phyloP scores from a whole-genome alignment of 2,329 filamentous ascomycete species.

The Cladosporium sp. region DNA sequence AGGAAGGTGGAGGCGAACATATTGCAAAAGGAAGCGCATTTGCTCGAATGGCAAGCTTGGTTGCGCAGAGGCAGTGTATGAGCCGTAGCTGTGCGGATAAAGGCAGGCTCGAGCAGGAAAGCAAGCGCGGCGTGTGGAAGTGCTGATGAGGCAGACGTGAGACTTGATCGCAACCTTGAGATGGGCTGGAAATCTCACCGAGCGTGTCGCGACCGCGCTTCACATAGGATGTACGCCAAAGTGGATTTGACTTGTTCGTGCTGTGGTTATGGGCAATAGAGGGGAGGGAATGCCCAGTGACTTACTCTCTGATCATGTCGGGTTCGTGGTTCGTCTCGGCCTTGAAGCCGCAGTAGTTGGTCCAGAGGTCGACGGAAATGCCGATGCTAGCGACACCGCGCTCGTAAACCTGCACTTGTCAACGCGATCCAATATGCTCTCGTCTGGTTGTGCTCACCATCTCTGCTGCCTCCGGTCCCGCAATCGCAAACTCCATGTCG shows the following conservation, averaged over 20 bases:
- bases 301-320: conserved; percentile 99
- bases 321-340: conserved; percentile 95
- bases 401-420: conserved; percentile 74
- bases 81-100: not conserved
- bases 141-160: conserved; percentile 36
- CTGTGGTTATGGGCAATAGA: conserved; percentile 40
- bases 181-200: conserved; percentile 36
- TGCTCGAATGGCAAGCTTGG: conserved; percentile 16
- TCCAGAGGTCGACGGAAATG: conserved; percentile 94
- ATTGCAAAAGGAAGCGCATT: conserved; percentile 19
- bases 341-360: conserved; percentile 96
- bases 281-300: conserved; percentile 68
- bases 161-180: conserved; percentile 31
- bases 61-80: conserved; percentile 1
- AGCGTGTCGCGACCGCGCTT: conserved; percentile 15
- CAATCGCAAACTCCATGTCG: conserved; percentile 94
- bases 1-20: conserved; percentile 37
- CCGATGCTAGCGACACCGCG: conserved; percentile 90
- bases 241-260: conserved; percentile 10
- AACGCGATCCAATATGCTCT: conserved; percentile 34
- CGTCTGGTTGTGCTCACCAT: conserved; percentile 64
- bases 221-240: conserved; percentile 24
- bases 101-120: conserved; percentile 23
- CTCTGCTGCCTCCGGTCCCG: conserved; percentile 93
- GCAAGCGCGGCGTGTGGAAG: conserved; percentile 23